Evolutionary conservation across 352 stramenopile species (phyloP).

Genomic region (Phytophthora tubulina): DNA sequence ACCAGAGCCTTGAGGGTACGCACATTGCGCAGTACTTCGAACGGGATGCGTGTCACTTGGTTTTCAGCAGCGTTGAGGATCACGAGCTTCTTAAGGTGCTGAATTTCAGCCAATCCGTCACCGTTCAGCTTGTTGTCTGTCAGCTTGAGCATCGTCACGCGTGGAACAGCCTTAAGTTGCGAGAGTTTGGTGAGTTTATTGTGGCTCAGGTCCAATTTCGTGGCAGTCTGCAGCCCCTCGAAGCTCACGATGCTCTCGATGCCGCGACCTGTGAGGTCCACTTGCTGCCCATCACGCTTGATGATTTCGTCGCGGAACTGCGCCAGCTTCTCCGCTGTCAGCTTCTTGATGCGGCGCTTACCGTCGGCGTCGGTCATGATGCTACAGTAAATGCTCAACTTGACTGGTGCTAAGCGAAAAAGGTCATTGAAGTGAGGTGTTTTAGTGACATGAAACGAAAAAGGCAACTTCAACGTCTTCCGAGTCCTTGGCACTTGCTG

Average conservation of each 20-base stretch:
- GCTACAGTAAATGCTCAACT: not conserved
- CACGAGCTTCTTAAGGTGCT: constrained; percentile 83
- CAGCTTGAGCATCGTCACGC: constrained; percentile 83
- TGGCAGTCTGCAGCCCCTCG: constrained; percentile 63
- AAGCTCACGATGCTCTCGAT: constrained; percentile 86
- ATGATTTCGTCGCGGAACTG: constrained; percentile 60
- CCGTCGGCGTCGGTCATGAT: constrained; percentile 23
- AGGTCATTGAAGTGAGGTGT: constrained; percentile 10
- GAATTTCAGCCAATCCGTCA: constrained; percentile 73
- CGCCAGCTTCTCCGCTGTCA: constrained; percentile 82
- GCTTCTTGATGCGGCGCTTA: constrained; percentile 90
- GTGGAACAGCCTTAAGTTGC: constrained; percentile 65
- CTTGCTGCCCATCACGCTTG: constrained; percentile 58
- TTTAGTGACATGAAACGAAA: constrained; percentile 18
- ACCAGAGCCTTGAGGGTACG: constrained; percentile 82
- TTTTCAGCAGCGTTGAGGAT: constrained; percentile 84
- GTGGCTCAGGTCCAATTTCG: constrained; percentile 85
- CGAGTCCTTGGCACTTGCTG: not conserved
- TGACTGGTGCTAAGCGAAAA: constrained; percentile 15
- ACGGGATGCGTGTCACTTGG: constrained; percentile 73
- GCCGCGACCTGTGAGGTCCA: constrained; percentile 73
- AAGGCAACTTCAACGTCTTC: constrained; percentile 17
- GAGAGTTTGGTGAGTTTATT: constrained; percentile 90
- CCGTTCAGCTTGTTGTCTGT: constrained; percentile 82
- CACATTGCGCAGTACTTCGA: constrained; percentile 75